phyloP scores from a whole-genome alignment of 352 stramenopile genomes.

The Phytophthora crassamura region DNA sequence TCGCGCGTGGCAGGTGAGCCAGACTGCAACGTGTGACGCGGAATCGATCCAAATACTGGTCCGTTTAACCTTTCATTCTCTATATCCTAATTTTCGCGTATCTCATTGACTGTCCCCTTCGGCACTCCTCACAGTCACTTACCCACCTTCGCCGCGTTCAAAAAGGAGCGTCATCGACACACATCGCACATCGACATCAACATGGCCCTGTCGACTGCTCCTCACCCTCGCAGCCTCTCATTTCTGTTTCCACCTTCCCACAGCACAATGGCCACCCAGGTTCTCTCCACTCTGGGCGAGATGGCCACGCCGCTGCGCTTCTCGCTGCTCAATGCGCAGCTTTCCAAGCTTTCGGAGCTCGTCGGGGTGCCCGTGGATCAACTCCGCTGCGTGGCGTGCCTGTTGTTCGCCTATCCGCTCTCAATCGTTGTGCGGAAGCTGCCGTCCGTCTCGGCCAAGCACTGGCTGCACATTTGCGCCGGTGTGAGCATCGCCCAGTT shows the following conservation, averaged over 20 bases:
- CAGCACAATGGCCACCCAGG: constrained; percentile 19
- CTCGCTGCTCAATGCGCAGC: constrained; percentile 51
- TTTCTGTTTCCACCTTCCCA: constrained; percentile 23
- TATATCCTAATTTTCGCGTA: not conserved
- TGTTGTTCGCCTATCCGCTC: constrained; percentile 94
- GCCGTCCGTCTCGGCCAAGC: constrained; percentile 85
- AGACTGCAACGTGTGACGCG: constrained; percentile 7
- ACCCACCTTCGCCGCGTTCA: not conserved
- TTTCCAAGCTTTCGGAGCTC: constrained; percentile 39
- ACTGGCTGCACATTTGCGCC: constrained; percentile 91
- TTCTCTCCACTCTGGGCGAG: constrained; percentile 33
- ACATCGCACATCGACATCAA: constrained; percentile 32
- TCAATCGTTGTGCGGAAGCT: constrained; percentile 90
- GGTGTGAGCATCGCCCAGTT: constrained; percentile 96
- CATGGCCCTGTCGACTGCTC: not conserved
- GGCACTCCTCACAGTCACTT: no score
- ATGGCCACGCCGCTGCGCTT: constrained; percentile 63
- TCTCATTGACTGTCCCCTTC: constrained; percentile 3
- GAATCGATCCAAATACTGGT: constrained; percentile 7
- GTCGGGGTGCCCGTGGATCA: constrained; percentile 66
- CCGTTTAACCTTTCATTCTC: not conserved
- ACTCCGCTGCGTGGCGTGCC: constrained; percentile 84
- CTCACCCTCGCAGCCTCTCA: constrained; percentile 27
- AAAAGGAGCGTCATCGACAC: constrained; percentile 25
- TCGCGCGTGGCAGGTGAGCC: not conserved